phyloP scores from a whole-genome alignment of 1,284 basidiomycete species.

The Sporisorium iseilematis-ciliati region DNA sequence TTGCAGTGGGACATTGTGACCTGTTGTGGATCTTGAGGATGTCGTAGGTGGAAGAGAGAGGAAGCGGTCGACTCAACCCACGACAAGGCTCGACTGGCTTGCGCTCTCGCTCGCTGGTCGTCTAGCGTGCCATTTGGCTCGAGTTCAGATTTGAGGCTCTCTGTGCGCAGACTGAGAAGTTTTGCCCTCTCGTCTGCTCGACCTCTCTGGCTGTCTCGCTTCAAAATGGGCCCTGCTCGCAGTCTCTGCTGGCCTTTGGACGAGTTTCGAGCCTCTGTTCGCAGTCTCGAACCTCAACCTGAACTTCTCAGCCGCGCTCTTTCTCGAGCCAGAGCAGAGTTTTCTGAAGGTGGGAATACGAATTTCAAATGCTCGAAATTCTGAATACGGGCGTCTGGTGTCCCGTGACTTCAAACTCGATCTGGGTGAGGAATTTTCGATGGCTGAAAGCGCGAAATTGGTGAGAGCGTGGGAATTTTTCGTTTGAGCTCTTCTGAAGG shows the following conservation, averaged over 20 bases:
- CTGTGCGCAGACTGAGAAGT: neutral
- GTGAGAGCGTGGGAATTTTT: slow-evolving; percentile 41
- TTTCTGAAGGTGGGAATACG: neutral
- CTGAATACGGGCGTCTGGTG: neutral
- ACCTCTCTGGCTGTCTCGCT: neutral
- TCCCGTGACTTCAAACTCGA: slow-evolving; percentile 13
- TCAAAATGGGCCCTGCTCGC: neutral
- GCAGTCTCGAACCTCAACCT: neutral
- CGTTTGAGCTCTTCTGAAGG: neutral
- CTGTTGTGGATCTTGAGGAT: slow-evolving; percentile 51
- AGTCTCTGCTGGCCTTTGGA: neutral
- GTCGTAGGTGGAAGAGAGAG: slow-evolving; percentile 43
- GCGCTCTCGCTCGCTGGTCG: slow-evolving; percentile 10
- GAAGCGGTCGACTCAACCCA: slow-evolving; percentile 5
- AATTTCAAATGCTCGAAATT: neutral
- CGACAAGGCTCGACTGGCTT: slow-evolving; percentile 21
- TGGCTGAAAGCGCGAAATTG: neutral
- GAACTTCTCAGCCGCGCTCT: neutral
- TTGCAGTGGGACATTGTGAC: slow-evolving; percentile 62
- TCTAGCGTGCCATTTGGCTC: slow-evolving; percentile 1
- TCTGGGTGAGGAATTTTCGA: neutral
- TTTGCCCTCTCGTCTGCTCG: too few relatives aligned
- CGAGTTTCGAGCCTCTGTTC: neutral
- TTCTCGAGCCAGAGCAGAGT: neutral
- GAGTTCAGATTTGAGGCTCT: slow-evolving; percentile 1